Base-by-base conservation (phyloP, 495 filamentous ascomycete species). In the Aspergillus indologenus region DNA sequence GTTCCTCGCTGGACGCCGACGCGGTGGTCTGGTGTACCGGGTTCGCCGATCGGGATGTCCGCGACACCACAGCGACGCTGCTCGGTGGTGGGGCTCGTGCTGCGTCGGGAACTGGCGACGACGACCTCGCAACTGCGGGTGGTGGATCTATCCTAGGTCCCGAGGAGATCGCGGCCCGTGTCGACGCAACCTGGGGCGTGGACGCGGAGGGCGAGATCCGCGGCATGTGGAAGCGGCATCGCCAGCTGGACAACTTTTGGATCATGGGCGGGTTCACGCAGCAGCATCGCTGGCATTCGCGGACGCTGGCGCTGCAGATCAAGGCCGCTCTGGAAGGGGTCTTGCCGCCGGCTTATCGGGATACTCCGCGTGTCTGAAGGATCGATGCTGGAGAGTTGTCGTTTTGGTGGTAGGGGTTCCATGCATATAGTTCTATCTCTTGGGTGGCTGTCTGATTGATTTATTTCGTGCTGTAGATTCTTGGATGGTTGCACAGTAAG, bases 21-120 rank as follows among this genome's bases (percentile, higher is more conserved):
- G 57, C 72, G 5, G 60, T 78, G n/a, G 58, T 78, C 0, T 72
- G 75, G 60, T 70, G 68, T 24, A 78, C 75, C 7, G 74, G 74
- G 3, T 78, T 73, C 52, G 60, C 66, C 5, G 65, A 65, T 23
- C 26, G 4, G 5, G 59, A 74, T 50, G 58, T 72, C 24, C 59
- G 63, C 1, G 40, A 61, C 12, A 64, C 65, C 11, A 67, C 65
- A 7, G 57, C 58, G 0, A 44, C 64, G 18, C 68, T 75, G 19
- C 47, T 78, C 8, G 72, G 72, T 2, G 57, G 43, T 20, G 20
- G 29, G 5, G 26, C 26, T 29, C 4, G 4, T 29, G 9, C 26
- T 29, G 26, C 26, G 26, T 29, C 26, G 9, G 26, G 9, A 3
- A 9, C 12, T 2, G 34, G 12, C 12, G 12, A 11, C 5, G 12